These are phyloP conservation scores for Fusarium xylarioides DNA, from an alignment of 2,329 filamentous ascomycete genomes.

Conservation along the genomic window DNA sequence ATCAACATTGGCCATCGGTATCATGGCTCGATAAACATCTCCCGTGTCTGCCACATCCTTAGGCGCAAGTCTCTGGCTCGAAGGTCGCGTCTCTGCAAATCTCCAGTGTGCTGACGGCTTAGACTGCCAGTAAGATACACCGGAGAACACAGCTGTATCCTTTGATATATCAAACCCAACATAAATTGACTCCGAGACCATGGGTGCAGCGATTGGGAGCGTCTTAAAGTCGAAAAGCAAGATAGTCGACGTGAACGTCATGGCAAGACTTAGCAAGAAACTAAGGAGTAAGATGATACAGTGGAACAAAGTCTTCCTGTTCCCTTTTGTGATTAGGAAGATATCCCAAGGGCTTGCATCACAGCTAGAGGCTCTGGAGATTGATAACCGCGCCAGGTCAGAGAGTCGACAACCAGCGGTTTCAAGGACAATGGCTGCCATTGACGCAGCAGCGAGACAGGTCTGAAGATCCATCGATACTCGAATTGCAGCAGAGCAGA, in stretches of 20 bases:
- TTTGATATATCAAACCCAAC: background rate
- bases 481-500: conserved; percentile 12
- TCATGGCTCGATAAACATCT: background rate
- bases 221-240: conserved; percentile 11
- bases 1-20: background rate
- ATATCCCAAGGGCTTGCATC: background rate
- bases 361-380: background rate
- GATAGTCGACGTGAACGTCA: conserved; percentile 11
- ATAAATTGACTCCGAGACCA: background rate
- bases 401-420: background rate
- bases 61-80: background rate
- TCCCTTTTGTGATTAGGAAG: background rate
- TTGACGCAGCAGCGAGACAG: background rate
- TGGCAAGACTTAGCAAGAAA: background rate
- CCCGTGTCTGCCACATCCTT: background rate
- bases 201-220: background rate
- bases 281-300: background rate
- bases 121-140: background rate
- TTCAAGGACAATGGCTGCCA: conserved; percentile 13
- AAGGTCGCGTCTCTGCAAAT: background rate
- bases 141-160: background rate
- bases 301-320: accelerated
- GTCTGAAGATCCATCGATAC: background rate
- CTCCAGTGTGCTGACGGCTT: background rate
- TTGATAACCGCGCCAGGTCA: background rate